Base-by-base conservation (phyloP, 2,329 filamentous ascomycete genomes). In the Diaporthe helianthi region DNA sequence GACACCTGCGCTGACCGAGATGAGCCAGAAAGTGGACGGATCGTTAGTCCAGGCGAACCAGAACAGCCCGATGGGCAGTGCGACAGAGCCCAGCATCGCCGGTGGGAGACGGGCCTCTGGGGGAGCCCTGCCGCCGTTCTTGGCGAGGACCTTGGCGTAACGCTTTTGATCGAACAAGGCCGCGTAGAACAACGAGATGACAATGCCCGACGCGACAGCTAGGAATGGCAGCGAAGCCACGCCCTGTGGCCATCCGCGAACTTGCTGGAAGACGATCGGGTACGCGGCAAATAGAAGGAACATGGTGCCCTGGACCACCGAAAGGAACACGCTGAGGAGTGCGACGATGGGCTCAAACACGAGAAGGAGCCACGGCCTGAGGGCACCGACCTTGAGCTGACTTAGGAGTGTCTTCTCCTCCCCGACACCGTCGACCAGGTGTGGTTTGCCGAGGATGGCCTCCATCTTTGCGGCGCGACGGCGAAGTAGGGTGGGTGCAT, bases 291-390 rank as follows among this genome's bases (percentile, higher is more conserved):
- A 83, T 29, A 82, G 71, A 72, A 83, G 78, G 70, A 82, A 83
- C 4, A 83, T 74, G 4, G 80, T 82, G 0, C 76, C 78, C 58
- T 70, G 65, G 12, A 70, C 68, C 36, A 78, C 85, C 61, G 84
- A 84, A 77, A 86, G 83, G 75, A 88, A 88, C 8, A 88, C 78
- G 5, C 80, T 84, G 24, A 88, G 78, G 3, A 89, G 78, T 26
- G 87, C 74, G 38, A 89, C 86, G 71, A 89, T 89, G 1, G 87
- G 87, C 71, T 89, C 87, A 51, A 78, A 75, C 79, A 88, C 85
- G 4, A 89, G 79, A 24, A 89, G 67, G 15, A 73, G 65, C 60
- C 68, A 73, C 1, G 72, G 72, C 7, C 72, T 58, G 33, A 72
- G 66, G 10, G 70, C 71, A 26, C 70, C 85, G 15, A 85, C 86